These are phyloP conservation scores for Marasmius oreades DNA, from an alignment of 1,284 basidiomycete species.

Conservation along the genomic window DNA sequence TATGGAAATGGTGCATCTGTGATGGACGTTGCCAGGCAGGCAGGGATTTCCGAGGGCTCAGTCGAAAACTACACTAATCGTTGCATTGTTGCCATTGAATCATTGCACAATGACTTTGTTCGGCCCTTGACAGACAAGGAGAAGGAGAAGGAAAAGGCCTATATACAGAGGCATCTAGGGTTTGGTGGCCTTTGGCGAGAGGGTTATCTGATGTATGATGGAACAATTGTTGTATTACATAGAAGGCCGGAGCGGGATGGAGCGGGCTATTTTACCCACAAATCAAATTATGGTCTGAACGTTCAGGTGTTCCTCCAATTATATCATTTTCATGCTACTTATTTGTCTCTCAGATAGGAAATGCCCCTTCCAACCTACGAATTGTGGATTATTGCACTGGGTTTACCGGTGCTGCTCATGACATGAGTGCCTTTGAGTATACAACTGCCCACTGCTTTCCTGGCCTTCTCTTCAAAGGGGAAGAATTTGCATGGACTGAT, in stretches of 20 bases:
- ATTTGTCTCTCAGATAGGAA: slow-evolving; percentile 27
- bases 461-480: slow-evolving; percentile 27
- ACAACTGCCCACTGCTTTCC: slow-evolving; percentile 26
- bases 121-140: slow-evolving; percentile 22
- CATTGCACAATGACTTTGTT: slow-evolving; percentile 23
- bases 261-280: slow-evolving; percentile 28
- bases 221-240: slow-evolving; percentile 16
- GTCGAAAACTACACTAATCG: slow-evolving; percentile 21
- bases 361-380: slow-evolving; percentile 28
- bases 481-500: slow-evolving; percentile 38
- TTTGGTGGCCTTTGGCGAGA: slow-evolving; percentile 13
- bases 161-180: slow-evolving; percentile 19
- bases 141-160: slow-evolving; percentile 26
- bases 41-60: slow-evolving; percentile 23
- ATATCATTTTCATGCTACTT: slow-evolving; percentile 3
- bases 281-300: slow-evolving; percentile 32
- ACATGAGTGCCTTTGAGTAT: slow-evolving; percentile 31
- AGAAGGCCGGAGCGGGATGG: slow-evolving; percentile 20
- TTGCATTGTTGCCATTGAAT: slow-evolving; percentile 21
- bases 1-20: slow-evolving; percentile 28
- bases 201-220: slow-evolving; percentile 21
- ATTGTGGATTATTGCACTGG: slow-evolving; percentile 34
- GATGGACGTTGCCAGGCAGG: slow-evolving; percentile 24
- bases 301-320: slow-evolving; percentile 24
- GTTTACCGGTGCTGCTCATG: slow-evolving; percentile 32